Evolutionary conservation across 345 rosid species (phyloP).

Genomic region (Trapa incisa): DNA sequence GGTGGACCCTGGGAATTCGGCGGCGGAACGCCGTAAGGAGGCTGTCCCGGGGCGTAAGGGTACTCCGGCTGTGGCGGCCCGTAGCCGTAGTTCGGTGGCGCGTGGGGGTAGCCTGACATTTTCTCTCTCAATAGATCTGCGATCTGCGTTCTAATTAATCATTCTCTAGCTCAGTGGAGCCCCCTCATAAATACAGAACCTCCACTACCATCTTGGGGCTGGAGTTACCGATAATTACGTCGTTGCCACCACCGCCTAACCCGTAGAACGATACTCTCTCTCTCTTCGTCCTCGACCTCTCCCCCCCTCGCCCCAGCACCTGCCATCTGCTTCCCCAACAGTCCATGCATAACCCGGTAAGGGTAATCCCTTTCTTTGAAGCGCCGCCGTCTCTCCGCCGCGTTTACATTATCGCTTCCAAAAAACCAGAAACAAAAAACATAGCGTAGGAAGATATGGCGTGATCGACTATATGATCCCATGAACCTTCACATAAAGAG

Average conservation of each 20-base stretch:
- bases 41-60: constrained; percentile 10
- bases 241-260: neutral
- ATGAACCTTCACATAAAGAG: neutral
- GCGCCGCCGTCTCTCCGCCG: too few species aligned
- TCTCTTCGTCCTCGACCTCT: too few species aligned
- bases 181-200: neutral
- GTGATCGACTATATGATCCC: neutral
- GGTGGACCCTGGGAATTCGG: constrained; percentile 6
- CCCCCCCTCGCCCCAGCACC: too few species aligned
- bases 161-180: neutral
- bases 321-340: too few species aligned
- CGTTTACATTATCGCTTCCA: neutral
- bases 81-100: constrained; percentile 15
- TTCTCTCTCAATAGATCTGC: neutral
- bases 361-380: too few species aligned
- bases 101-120: constrained; percentile 14
- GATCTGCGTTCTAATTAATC: too few species aligned
- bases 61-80: constrained; percentile 24
- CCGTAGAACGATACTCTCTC: neutral
- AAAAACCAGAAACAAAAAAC: neutral
- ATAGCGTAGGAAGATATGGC: neutral
- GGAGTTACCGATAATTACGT: neutral
- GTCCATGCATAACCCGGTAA: too few species aligned
- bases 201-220: neutral
- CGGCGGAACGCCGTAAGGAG: constrained; percentile 12